Percentiles rank a stretch among this genome's conserved stretches.
phyloP scores from a whole-genome alignment of 2,329 filamentous ascomycete genomes.

The Aspergillus felis region DNA sequence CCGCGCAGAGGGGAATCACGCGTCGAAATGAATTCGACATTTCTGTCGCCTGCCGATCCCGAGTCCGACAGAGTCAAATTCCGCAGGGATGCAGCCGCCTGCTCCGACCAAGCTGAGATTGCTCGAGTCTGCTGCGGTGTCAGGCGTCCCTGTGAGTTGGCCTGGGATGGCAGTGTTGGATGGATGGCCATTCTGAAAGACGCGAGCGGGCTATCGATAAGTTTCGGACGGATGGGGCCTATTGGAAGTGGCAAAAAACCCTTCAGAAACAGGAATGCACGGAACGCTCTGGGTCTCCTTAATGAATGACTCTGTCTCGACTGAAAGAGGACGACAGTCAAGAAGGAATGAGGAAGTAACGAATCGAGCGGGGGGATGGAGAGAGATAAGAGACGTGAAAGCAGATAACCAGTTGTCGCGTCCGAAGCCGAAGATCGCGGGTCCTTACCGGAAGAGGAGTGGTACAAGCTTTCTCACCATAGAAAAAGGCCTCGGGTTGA shows the following conservation, averaged over 20 bases:
- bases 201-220: not conserved
- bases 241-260: not conserved
- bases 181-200: constrained; percentile 40
- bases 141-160: constrained; percentile 21
- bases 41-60: constrained; percentile 8
- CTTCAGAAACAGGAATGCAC: not conserved
- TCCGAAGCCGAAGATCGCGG: constrained; percentile 1
- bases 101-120: constrained; percentile 64
- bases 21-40: constrained; percentile 53
- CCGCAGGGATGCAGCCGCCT: constrained; percentile 37
- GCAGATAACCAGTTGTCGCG: constrained; percentile 4
- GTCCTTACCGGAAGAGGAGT: constrained; percentile 8
- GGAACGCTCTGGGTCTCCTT: not conserved
- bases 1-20: constrained; percentile 42
- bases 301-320: not conserved
- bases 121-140: constrained; percentile 47
- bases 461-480: constrained; percentile 8
- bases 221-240: not conserved
- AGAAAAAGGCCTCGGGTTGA: constrained; percentile 1
- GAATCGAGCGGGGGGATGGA: constrained; percentile 3
- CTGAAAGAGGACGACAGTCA: not conserved
- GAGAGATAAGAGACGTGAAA: constrained; percentile 7
- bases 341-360: not conserved
- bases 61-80: constrained; percentile 31
- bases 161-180: constrained; percentile 29